phyloP scores from a whole-genome alignment of 305 asterid species.

The Monarda citriodora region DNA sequence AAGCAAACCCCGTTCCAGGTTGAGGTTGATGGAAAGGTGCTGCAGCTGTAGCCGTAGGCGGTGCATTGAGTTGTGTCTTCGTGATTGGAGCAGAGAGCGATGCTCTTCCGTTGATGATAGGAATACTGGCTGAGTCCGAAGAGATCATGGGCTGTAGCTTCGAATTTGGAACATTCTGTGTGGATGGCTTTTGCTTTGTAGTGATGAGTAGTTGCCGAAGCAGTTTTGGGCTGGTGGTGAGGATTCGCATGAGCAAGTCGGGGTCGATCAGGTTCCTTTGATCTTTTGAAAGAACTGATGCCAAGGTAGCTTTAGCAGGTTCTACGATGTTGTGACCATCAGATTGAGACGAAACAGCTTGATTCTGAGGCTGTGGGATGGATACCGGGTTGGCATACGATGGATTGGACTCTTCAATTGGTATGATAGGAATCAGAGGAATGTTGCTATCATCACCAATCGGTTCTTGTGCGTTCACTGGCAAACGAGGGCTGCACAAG shows the following conservation, averaged over 20 bases:
- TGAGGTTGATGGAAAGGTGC: constrained; percentile 38
- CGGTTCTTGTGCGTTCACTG: constrained; percentile 20
- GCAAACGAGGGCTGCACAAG: constrained; percentile 45
- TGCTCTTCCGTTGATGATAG: not conserved
- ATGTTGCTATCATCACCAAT: constrained; percentile 27
- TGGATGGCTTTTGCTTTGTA: constrained; percentile 2
- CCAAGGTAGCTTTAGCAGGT: constrained; percentile 35
- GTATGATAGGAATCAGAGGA: constrained; percentile 47
- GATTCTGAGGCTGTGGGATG: not conserved
- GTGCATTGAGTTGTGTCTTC: constrained; percentile 29
- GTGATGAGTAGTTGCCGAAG: constrained; percentile 30
- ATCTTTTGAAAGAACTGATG: constrained; percentile 29
- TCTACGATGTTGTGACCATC: too few species aligned
- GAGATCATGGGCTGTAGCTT: constrained; percentile 10
- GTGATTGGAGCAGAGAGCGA: not conserved
- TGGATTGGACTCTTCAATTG: constrained; percentile 45
- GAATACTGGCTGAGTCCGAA: constrained; percentile 5
- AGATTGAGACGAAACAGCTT: not conserved
- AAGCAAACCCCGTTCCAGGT: constrained; percentile 13
- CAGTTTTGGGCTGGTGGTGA: constrained; percentile 50
- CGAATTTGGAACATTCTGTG: constrained; percentile 21
- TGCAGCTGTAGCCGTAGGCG: constrained; percentile 20
- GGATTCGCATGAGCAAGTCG: constrained; percentile 51
- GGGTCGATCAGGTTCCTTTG: constrained; percentile 43
- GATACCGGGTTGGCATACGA: not conserved